Evolutionary conservation across 2,329 filamentous ascomycete species (phyloP), one percentile per base, ranked within the genome.

Genomic region (Ploettnerulaceae sp.): DNA sequence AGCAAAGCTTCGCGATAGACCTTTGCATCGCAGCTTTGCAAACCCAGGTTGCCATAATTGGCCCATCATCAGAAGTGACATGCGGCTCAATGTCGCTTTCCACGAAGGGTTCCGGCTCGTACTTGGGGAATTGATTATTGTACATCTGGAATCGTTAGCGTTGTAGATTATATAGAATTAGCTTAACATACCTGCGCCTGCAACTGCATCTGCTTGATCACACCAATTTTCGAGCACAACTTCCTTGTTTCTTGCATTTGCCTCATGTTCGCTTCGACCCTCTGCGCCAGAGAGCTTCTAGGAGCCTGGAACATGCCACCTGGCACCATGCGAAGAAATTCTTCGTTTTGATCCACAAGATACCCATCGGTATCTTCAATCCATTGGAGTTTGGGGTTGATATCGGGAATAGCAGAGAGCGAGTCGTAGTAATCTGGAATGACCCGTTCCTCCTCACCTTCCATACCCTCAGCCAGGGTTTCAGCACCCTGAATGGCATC

Each of bases 171-270:
- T 9, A 14, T 4, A 5, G 15, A 2, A 28, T 2, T 20, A 3
- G 26, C 22, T 21, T 5, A 39, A 61, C 71, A 63, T 78, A 89
- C 87, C 77, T 96, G 93, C 41, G 89, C 88, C 66, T 98, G 93
- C 44, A 97, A 81, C 69, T 98, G 93, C 93, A 98, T 98, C 70
- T 98, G 93, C 71, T 97, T 98, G 64, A 98, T 93, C 52, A 98
- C 89, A 38, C 88, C 84, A 64, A 98, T 95, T 69, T 97, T 98
- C 8, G 89, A 89, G 60, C 89, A 95, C 22, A 98, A 77, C 64
- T 96, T 97, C 57, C 93, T 79, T 0, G 93, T 98, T 61, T 97
- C 91, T 66, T 98, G 93, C 76, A 98, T 90, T 63, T 96, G 90
- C 51, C 81, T 81, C 67, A 97, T 88, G 59, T 98, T 98, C 45